These are phyloP conservation scores for Alternaria triticina DNA, from an alignment of 2,329 filamentous ascomycete genomes.

Conservation along the genomic window DNA sequence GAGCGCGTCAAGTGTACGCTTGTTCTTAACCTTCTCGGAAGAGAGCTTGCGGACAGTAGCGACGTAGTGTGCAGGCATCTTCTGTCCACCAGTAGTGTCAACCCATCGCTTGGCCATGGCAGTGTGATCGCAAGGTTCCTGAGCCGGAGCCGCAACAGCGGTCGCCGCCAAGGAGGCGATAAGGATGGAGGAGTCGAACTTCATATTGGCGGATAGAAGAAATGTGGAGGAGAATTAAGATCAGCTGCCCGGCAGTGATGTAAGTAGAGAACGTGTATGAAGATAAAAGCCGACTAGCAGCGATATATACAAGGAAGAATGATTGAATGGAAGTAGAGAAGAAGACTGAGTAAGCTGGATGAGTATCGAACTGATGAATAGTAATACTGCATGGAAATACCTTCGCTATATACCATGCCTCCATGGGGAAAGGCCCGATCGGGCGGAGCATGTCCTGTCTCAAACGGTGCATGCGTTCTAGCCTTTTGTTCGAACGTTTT, in stretches of 20 bases:
- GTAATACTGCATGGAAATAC: neutral
- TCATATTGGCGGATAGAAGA: conserved; percentile 28
- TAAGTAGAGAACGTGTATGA: conserved; percentile 10
- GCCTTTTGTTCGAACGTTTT: neutral
- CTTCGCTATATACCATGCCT: conserved; percentile 14
- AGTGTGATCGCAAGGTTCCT: conserved; percentile 8
- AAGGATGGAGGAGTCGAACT: conserved; percentile 35
- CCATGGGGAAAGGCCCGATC: neutral
- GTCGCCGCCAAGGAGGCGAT: conserved; percentile 34
- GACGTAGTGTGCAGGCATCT: conserved; percentile 34
- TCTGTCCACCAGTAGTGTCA: conserved; percentile 25
- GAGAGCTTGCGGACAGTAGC: conserved; percentile 27
- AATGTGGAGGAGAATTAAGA: conserved; percentile 6
- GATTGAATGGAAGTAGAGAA: conserved; percentile 12
- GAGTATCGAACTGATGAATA: conserved; percentile 13
- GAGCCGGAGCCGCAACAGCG: conserved; percentile 34
- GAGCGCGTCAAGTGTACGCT: conserved; percentile 37
- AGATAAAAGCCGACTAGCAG: conserved; percentile 37
- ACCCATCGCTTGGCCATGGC: conserved; percentile 32
- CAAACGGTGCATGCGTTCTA: conserved; percentile 14
- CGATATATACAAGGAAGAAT: conserved; percentile 14
- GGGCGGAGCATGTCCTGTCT: conserved; percentile 6
- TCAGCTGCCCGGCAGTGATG: conserved; percentile 36
- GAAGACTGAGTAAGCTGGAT: conserved; percentile 11
- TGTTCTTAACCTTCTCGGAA: conserved; percentile 28